Evolutionary conservation across 768 basidiomycete genomes (phyloP).

Genomic region (Coprinellus micaceus): DNA sequence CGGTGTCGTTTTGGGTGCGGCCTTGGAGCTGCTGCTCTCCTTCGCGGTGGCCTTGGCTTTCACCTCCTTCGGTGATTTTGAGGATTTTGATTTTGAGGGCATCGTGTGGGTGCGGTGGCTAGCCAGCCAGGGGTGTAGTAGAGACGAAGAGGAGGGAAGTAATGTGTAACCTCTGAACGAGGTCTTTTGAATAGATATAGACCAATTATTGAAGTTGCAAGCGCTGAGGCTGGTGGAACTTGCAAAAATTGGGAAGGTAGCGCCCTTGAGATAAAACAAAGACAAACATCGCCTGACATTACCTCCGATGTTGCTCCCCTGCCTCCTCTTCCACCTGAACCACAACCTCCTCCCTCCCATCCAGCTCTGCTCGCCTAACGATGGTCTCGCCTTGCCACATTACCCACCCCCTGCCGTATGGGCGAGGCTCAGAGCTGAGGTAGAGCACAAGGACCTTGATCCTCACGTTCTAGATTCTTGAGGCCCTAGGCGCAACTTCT

Average conservation of each 20-base stretch:
- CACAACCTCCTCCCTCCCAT: not conserved
- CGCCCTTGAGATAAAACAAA: not conserved
- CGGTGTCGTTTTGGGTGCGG: not conserved
- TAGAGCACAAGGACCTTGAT: too few species aligned
- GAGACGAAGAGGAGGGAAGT: not conserved
- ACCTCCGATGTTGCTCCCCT: not conserved
- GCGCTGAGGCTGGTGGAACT: too few species aligned
- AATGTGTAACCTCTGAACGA: not conserved
- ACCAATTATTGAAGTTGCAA: too few species aligned
- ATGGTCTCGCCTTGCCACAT: too few species aligned
- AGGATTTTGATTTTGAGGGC: not conserved
- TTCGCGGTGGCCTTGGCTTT: slow-evolving; percentile 8
- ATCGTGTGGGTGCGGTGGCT: not conserved
- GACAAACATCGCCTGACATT: not conserved
- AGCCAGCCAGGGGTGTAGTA: not conserved
- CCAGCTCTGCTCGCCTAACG: not conserved
- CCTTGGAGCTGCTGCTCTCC: not conserved
- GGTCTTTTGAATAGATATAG: not conserved
- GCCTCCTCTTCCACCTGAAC: not conserved
- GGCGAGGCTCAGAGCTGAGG: too few species aligned
- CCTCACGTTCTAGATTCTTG: too few species aligned
- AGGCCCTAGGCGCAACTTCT: too few species aligned
- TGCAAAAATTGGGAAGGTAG: slow-evolving; percentile 2
- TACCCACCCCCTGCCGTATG: too few species aligned
- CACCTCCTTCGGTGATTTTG: slow-evolving; percentile 11